Evolutionary conservation across 192 early-diverging fungal species (phyloP).

Genomic region (Chytriomyces confervae): DNA sequence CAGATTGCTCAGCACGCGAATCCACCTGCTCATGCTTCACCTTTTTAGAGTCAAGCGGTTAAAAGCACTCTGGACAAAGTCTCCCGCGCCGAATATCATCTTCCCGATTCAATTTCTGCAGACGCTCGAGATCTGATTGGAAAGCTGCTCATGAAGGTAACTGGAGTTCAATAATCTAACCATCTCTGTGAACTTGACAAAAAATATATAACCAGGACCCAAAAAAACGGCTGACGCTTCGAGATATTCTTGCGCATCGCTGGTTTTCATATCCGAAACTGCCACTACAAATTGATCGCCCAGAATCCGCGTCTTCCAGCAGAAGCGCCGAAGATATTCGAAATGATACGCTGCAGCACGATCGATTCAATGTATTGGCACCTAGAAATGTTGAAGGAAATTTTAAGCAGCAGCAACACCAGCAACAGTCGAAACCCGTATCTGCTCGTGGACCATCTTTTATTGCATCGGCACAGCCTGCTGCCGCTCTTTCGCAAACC

Average conservation of each 20-base stretch:
- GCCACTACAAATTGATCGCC: slow-evolving; percentile 11
- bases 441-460: too few species aligned
- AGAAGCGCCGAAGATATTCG: too few species aligned
- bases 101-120: slow-evolving; percentile 60
- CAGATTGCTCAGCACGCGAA: neutral
- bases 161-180: neutral
- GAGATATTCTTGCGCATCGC: slow-evolving; percentile 57
- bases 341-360: too few species aligned
- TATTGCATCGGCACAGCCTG: too few species aligned
- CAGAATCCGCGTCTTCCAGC: neutral
- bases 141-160: slow-evolving; percentile 60
- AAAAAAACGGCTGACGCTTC: slow-evolving; percentile 53
- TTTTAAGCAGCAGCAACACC: too few species aligned
- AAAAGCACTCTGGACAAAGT: slow-evolving; percentile 66
- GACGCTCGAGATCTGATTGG: slow-evolving; percentile 63
- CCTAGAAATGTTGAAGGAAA: too few species aligned
- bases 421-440: too few species aligned
- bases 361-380: too few species aligned
- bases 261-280: slow-evolving; percentile 41
- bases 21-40: neutral
- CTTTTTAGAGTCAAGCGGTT: slow-evolving; percentile 46
- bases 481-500: too few species aligned
- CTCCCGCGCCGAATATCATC: slow-evolving; percentile 53
- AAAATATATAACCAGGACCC: slow-evolving; percentile 50
- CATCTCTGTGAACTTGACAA: neutral